These are phyloP conservation scores for Tetrapisispora taiwanensis DNA, from an alignment of 805 yeast species.

Conservation along the genomic window DNA sequence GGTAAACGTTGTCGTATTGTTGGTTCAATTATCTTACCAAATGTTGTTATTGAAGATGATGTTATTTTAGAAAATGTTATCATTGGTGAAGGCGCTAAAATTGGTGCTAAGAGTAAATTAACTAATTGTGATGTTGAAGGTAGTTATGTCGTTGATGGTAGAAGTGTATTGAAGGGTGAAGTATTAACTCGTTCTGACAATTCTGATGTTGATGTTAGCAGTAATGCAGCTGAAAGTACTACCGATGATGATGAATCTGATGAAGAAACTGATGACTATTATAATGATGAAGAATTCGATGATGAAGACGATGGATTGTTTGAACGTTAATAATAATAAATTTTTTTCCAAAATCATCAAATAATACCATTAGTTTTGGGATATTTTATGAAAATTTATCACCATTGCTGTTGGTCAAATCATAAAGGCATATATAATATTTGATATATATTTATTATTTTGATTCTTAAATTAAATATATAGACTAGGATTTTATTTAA, in stretches of 20 bases:
- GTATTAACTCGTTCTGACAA: constrained; percentile 34
- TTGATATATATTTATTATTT: background rate
- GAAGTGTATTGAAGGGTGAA: constrained; percentile 46
- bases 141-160: constrained; percentile 52
- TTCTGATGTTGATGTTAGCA: constrained; percentile 15
- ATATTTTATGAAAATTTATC: no score
- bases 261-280: constrained; percentile 33
- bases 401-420: no score
- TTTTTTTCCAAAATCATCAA: no score
- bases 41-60: constrained; percentile 69
- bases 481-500: background rate
- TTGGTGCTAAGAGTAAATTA: constrained; percentile 55
- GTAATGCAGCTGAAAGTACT: constrained; percentile 28
- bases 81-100: constrained; percentile 57
- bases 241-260: constrained; percentile 25
- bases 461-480: background rate
- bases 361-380: no score
- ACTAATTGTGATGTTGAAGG: constrained; percentile 83
- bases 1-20: constrained; percentile 84
- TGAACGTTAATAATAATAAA: constrained; percentile 31
- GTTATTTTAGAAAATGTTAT: constrained; percentile 72
- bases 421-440: no score
- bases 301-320: constrained; percentile 52
- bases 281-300: constrained; percentile 35
- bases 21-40: constrained; percentile 71